These are phyloP conservation scores for Lodderomyces pseudojiufengensis DNA, from an alignment of 1,139 yeast species.

Conservation along the genomic window DNA sequence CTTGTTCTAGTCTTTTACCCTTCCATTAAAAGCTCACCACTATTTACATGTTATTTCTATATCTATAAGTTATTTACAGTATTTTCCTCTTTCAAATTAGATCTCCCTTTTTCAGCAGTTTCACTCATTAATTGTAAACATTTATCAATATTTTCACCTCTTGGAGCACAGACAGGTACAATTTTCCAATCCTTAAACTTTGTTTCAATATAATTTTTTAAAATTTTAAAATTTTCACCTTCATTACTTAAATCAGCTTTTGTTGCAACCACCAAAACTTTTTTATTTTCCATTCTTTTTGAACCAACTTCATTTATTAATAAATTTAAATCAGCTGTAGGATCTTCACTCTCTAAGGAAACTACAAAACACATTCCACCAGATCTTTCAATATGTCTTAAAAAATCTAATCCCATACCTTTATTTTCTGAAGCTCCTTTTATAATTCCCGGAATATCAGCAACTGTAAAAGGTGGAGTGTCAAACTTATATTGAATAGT, in stretches of 20 bases:
- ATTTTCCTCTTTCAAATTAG: background rate
- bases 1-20: too few species aligned
- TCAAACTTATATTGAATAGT: constrained; percentile 70
- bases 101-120: constrained; percentile 19
- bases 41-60: background rate
- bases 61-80: background rate
- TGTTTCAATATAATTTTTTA: constrained; percentile 41
- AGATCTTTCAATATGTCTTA: constrained; percentile 88
- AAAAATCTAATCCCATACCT: constrained; percentile 92
- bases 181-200: constrained; percentile 54
- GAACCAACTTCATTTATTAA: constrained; percentile 70
- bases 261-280: constrained; percentile 76
- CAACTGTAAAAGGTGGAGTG: constrained; percentile 80
- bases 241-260: constrained; percentile 76
- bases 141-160: constrained; percentile 65
- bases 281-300: constrained; percentile 54
- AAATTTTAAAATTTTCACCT: constrained; percentile 37
- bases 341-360: constrained; percentile 63
- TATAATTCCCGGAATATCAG: constrained; percentile 95
- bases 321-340: constrained; percentile 57
- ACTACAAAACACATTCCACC: constrained; percentile 86
- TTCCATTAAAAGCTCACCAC: background rate
- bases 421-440: constrained; percentile 79
- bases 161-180: constrained; percentile 81
- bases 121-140: constrained; percentile 71